A percentile compares a stretch with the other conserved stretches of the same genome.
Evolutionary conservation across 2,329 filamentous ascomycete genomes (phyloP).

Genomic region (Colletotrichum sublineola): DNA sequence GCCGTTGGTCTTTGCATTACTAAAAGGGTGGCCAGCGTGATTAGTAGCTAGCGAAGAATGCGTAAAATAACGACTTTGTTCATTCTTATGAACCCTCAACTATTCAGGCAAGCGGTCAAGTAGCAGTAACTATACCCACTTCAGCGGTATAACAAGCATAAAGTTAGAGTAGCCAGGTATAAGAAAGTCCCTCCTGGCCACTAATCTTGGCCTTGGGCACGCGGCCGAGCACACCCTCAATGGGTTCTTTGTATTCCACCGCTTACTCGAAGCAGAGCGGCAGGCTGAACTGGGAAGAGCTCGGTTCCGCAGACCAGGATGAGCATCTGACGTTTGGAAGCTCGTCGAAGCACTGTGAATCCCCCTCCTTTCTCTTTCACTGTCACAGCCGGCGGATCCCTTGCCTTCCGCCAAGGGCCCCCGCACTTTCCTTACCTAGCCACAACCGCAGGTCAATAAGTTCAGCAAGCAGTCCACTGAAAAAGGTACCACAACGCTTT

Average conservation of each 20-base stretch:
- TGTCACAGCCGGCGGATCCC: slow-evolving; percentile 33
- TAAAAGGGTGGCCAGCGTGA: too few relatives aligned
- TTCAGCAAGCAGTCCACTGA: slow-evolving; percentile 29
- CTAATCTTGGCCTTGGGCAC: too few relatives aligned
- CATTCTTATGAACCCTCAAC: too few relatives aligned
- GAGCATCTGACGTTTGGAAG: slow-evolving; percentile 35
- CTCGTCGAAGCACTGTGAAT: slow-evolving; percentile 39
- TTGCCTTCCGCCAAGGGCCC: slow-evolving; percentile 30
- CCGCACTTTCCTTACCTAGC: slow-evolving; percentile 38
- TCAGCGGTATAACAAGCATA: too few relatives aligned
- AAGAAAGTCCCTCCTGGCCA: too few relatives aligned
- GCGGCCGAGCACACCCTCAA: too few relatives aligned
- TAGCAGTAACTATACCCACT: too few relatives aligned
- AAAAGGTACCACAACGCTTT: slow-evolving; percentile 32
- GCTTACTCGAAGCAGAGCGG: background rate
- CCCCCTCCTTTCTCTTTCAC: slow-evolving; percentile 29
- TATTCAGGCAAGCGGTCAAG: too few relatives aligned
- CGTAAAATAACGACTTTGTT: too few relatives aligned
- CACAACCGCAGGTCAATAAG: slow-evolving; percentile 17
- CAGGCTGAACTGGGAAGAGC: slow-evolving; percentile 12
- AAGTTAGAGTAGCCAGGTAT: too few relatives aligned
- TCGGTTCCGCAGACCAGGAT: slow-evolving; percentile 23
- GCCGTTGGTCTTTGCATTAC: too few relatives aligned
- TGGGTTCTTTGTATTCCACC: slow-evolving; percentile 1
- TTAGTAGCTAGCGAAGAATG: too few relatives aligned